Conservation (phyloP, 768 basidiomycete species). For the Podaxis sp. region DNA sequence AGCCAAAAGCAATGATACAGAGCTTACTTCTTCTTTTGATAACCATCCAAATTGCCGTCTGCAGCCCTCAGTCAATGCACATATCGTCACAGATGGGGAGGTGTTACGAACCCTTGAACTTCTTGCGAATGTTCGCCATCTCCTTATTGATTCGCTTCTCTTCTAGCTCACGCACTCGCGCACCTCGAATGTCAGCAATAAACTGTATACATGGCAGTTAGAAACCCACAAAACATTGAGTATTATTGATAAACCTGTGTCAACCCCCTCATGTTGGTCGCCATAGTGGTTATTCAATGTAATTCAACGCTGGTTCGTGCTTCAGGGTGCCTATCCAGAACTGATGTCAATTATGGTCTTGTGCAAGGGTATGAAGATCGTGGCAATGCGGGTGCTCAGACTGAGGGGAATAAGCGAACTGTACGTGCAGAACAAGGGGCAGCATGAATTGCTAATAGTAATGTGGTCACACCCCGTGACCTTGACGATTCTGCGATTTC, state of each 20-base stretch:
- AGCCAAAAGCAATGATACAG: not conserved
- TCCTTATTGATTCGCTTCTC: constrained; percentile 99
- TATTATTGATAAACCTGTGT: constrained; percentile 66
- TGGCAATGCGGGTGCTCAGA: not conserved
- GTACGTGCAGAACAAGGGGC: not conserved
- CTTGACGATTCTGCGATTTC: not conserved
- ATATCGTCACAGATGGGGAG: constrained; percentile 2
- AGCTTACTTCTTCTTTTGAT: constrained; percentile 87
- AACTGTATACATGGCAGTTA: constrained; percentile 50
- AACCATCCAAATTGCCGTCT: constrained; percentile 87
- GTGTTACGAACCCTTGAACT: constrained; percentile 80
- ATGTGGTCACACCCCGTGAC: constrained; percentile 5
- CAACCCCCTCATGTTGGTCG: constrained; percentile 85
- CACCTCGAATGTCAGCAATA: constrained; percentile 98
- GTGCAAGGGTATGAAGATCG: not conserved
- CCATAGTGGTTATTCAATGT: constrained; percentile 47
- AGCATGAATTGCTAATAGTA: not conserved
- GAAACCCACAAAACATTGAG: not conserved
- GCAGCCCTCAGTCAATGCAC: not conserved
- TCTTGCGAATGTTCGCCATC: constrained; percentile 99
- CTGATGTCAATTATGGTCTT: not conserved
- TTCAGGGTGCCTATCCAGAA: no score
- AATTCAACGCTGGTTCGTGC: no score
- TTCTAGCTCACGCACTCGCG: constrained; percentile 92
- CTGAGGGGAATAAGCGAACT: not conserved